These are phyloP conservation scores for Aspergillus nidulans DNA, from an alignment of 495 filamentous ascomycete species.

Conservation along the genomic window DNA sequence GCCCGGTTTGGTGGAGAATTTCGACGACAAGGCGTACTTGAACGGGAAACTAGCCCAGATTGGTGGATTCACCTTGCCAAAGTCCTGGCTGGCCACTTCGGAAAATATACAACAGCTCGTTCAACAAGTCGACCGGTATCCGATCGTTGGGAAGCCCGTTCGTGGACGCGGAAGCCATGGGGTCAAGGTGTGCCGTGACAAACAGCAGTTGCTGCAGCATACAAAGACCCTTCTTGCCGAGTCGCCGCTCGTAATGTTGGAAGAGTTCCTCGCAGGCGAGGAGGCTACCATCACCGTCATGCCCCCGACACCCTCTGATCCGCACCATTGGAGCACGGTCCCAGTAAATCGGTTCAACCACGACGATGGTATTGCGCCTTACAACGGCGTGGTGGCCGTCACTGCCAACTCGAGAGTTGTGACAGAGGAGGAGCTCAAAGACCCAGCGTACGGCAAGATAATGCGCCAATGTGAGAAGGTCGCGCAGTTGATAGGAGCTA, in stretches of 20 bases:
- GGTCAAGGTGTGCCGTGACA: conserved; percentile 29
- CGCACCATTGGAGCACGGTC: conserved; percentile 29
- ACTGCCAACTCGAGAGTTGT: conserved; percentile 27
- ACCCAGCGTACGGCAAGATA: conserved; percentile 15
- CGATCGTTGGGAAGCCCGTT: conserved; percentile 34
- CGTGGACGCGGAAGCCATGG: conserved; percentile 26
- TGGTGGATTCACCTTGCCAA: conserved; percentile 17
- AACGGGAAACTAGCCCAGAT: conserved; percentile 25
- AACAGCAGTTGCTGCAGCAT: conserved; percentile 21
- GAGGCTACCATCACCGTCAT: conserved; percentile 40
- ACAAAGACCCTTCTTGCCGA: conserved; percentile 21
- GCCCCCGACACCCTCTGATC: conserved; percentile 24
- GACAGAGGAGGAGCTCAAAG: conserved; percentile 15
- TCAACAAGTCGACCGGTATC: conserved; percentile 16
- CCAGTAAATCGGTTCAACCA: conserved; percentile 37
- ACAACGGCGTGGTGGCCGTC: conserved; percentile 31
- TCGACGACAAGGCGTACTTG: conserved; percentile 36
- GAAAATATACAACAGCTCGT: conserved; percentile 11
- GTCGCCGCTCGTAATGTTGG: conserved; percentile 28
- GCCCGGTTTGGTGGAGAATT: conserved; percentile 32
- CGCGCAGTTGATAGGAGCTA: conserved; percentile 25
- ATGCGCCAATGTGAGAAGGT: conserved; percentile 29
- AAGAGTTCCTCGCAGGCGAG: conserved; percentile 37
- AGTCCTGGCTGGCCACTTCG: conserved; percentile 14
- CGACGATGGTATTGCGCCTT: conserved; percentile 29